These are phyloP conservation scores for Raddia guianensis DNA, from an alignment of 176 grass and related monocot species.

Conservation along the genomic window DNA sequence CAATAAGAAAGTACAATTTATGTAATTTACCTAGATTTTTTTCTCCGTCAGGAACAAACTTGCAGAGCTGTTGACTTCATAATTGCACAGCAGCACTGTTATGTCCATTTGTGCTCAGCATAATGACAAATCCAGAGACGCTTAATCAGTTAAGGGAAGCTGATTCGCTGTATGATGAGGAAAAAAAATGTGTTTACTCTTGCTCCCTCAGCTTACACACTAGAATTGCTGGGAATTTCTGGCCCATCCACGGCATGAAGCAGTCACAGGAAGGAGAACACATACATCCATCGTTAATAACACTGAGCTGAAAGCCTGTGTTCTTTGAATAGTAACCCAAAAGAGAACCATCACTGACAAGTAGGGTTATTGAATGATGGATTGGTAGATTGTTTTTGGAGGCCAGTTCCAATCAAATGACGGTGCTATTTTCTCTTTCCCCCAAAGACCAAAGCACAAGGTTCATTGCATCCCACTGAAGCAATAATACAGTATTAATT, in stretches of 20 bases:
- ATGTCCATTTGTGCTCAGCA: slow-evolving; percentile 10
- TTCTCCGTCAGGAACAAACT: neutral
- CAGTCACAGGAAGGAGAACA: neutral
- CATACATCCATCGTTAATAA: neutral
- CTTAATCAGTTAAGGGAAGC: neutral
- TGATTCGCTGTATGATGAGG: neutral
- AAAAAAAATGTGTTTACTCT: neutral
- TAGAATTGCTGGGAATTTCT: neutral
- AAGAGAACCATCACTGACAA: neutral
- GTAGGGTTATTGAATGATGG: neutral
- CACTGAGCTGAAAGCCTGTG: neutral
- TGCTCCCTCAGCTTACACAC: neutral
- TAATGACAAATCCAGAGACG: neutral
- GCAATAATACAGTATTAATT: neutral
- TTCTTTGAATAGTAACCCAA: neutral
- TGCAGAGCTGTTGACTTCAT: neutral
- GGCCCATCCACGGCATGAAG: neutral
- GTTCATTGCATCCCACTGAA: slow-evolving; percentile 19
- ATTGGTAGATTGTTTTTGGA: slow-evolving; percentile 1
- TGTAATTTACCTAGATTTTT: neutral
- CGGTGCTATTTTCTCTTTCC: neutral
- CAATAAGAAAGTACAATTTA: neutral
- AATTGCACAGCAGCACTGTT: neutral
- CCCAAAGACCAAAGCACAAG: neutral
- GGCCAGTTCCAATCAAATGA: neutral